A percentile compares a stretch with the other conserved stretches of the same genome.
Evolutionary conservation across 2,329 filamentous ascomycete genomes (phyloP).

Genomic region (Aphanoascus verrucosus): DNA sequence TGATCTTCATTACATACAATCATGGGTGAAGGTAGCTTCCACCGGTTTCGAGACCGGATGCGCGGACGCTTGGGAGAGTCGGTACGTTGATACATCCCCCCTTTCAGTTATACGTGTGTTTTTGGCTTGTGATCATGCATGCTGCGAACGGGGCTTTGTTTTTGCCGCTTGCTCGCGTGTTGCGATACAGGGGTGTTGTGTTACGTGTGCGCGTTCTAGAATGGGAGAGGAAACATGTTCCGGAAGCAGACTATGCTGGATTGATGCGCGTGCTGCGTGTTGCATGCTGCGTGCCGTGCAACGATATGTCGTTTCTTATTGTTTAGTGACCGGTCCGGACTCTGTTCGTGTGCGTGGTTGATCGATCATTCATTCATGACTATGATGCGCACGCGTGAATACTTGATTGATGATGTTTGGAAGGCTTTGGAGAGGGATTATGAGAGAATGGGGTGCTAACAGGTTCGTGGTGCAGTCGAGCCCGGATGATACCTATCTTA

Average conservation of each 20-base stretch:
- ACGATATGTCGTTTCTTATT: too few species aligned
- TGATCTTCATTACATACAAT: neutral
- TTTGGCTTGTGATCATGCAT: neutral
- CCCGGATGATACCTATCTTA: constrained; percentile 59
- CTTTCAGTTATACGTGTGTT: neutral
- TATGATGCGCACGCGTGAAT: neutral
- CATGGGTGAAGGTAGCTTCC: constrained; percentile 12
- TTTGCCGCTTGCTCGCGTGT: neutral
- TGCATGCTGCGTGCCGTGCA: too few species aligned
- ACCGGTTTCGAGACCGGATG: constrained; percentile 12
- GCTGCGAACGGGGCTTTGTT: too few species aligned
- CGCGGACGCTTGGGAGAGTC: constrained; percentile 8
- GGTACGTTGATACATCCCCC: constrained; percentile 16
- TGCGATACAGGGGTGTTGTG: neutral
- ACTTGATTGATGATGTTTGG: constrained; percentile 13
- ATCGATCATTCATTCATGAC: neutral
- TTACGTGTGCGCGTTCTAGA: neutral
- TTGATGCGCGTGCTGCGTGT: too few species aligned
- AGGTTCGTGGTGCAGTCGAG: constrained; percentile 35
- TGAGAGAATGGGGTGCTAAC: constrained; percentile 17
- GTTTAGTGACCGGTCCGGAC: neutral
- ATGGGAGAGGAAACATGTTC: too few species aligned
- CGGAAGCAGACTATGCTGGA: too few species aligned
- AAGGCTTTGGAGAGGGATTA: constrained; percentile 11
- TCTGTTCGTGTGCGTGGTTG: neutral